Base-by-base conservation (phyloP, 768 basidiomycete species). In the Suillus sp. region DNA sequence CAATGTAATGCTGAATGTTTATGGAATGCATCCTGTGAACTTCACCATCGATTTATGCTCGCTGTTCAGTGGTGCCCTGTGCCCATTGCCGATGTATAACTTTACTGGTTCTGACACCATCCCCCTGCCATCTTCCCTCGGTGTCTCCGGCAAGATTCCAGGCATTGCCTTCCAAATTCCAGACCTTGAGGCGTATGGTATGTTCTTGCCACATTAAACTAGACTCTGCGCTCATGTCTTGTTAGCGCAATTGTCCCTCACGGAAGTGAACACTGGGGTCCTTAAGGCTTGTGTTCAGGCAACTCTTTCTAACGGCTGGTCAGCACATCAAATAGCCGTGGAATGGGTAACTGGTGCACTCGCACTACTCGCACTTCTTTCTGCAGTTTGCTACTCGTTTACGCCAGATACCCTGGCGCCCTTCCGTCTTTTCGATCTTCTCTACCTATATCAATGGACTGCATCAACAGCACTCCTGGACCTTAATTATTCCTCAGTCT, bases 241-340 rank as follows among this genome's bases (percentile, higher is more conserved):
- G 43, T 95, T 86, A 70, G 95, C 88, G 0, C 91, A 94, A 68
- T 78, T 98, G 60, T 84, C 87, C 6, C 81, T 96, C 45, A 84
- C 79, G 2, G 86, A 92, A 65, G 83, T 86, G 37, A 78, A 79
- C 56, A 91, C 92, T 6, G 88, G 90, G 55, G 73, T 85, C 9
- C 80, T 92, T 65, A 92, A 89, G 60, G 93, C 95, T 0, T 99
- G 96, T 69, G 84, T 99, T 9, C 94, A 96, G 74, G 86, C 95
- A 20, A 96, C 95, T 2, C 79, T 98, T 13, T 89, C 93, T 20
- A 99, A 99, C 72, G 96, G 96, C 11, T 89, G 89, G 84, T 92
- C 95, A 1, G 84, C 87, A 1, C 86, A 85, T 64, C 92, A 92
- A 72, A 72, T 78, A 13, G 85, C 85, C 16, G 95, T 94, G 14